Evolutionary conservation across 108 stramenopile genomes (phyloP).

Genomic region (Stephanodiscus triporus): DNA sequence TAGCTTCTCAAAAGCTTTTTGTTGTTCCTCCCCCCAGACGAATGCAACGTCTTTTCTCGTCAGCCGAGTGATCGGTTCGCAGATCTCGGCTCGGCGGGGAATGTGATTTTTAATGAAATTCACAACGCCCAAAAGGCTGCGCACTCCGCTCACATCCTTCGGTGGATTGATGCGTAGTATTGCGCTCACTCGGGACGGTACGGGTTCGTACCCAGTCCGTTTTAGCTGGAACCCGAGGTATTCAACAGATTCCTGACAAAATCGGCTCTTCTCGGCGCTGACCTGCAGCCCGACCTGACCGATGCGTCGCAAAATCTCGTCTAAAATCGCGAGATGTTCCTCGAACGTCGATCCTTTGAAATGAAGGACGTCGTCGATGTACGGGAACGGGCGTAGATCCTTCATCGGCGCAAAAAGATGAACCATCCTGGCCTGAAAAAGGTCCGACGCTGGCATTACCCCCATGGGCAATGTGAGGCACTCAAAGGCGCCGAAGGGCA

Average conservation of each 20-base stretch:
- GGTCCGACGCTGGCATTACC: too few species aligned
- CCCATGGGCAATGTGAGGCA: too few species aligned
- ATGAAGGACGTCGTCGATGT: constrained; percentile 21
- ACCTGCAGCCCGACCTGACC: constrained; percentile 24
- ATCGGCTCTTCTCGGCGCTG: constrained; percentile 31
- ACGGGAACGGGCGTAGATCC: neutral
- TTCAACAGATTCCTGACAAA: constrained; percentile 22
- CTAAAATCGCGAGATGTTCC: constrained; percentile 5
- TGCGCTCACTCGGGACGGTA: constrained; percentile 19
- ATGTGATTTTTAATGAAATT: too few species aligned
- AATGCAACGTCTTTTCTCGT: constrained; percentile 23
- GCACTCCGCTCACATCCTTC: constrained; percentile 8
- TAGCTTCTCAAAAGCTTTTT: too few species aligned
- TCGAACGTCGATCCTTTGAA: constrained; percentile 8
- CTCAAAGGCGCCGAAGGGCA: too few species aligned
- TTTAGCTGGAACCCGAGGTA: constrained; percentile 16
- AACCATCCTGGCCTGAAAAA: constrained; percentile 5
- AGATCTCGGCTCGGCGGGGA: too few species aligned
- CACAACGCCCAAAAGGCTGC: constrained; percentile 36
- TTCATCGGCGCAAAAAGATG: neutral
- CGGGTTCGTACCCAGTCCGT: neutral
- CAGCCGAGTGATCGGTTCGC: constrained; percentile 26
- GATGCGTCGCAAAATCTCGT: constrained; percentile 4
- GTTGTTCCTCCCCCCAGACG: too few species aligned
- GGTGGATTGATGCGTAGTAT: constrained; percentile 25